Base-by-base conservation (phyloP, 352 stramenopile species). In the Peronospora destructor region DNA sequence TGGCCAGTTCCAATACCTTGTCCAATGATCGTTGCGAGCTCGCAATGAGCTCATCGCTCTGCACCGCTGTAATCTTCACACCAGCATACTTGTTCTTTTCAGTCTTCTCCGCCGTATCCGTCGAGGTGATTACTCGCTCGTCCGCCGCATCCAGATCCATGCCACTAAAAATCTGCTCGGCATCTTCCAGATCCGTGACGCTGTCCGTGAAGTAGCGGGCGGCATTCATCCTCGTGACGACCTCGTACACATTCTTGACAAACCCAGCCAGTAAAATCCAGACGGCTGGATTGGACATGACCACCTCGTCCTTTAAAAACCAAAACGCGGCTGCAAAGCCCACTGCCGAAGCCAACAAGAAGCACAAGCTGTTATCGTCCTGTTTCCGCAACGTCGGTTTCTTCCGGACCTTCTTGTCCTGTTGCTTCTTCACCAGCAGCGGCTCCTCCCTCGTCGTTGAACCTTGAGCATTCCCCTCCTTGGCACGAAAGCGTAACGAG, bases 271-370 rank as follows among this genome's bases (percentile, higher is more conserved):
- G 51, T 19, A 91, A 53, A 34, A 91, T 91, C 74, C 77, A 91
- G 14, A 88, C 66, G 12, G 79, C 79, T 3, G 76, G 76, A 46
- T 91, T 91, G 9, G 75, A 69, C 35, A 68, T 59, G 29, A 76
- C 68, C 25, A 91, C 77, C 33, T 88, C 76, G 54, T 87, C 76
- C 56, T 85, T 86, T 9, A 91, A 62, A 57, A 88, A 88, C 75
- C 75, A 91, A 21, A 91, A 87, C 1, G 79, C 76, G 34, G 69
- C 62, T 0, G 66, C 71, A 8, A 87, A 87, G 28, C 71, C 76
- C 4, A 80, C 61, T 30, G 75, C 71, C 6, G 74, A 88, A 13
- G 69, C 72, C 14, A 84, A 9, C 57, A 85, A 61, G 11, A 33
- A 81, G 40, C 54, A 54, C 12, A 79, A 34, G 23, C 64, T 87